Evolutionary conservation across 768 basidiomycete species (phyloP), one percentile per base, ranked within the genome.

Genomic region (Trametes villosa): DNA sequence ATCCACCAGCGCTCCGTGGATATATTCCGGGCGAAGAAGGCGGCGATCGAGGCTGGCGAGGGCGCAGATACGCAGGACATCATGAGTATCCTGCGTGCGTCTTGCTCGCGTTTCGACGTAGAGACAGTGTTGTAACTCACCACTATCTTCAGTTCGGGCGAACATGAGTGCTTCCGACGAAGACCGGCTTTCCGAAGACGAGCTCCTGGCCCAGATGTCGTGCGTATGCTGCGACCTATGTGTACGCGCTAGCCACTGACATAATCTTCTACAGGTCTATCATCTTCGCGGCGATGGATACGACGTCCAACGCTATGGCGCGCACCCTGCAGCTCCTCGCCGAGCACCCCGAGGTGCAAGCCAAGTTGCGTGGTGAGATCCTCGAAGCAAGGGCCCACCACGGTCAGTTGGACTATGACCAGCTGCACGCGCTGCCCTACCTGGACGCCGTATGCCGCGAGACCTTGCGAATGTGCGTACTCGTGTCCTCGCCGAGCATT

Each of bases 81-180:
- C 31, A 73, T 82, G 57, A 81, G 76, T 53, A 72, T 81, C 38
- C 64, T 82, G n/a, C 70, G 81, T 82, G 29, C 15, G 46, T 20
- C 9, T 38, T 3, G 7, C 36, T 30, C 24, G 13, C 9, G 8
- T 9, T 33, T 29, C 15, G 9, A 15, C 31, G 7, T 5, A 30
- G 31, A 24, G 33, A 34, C 31, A 4, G 52, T n/a, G n/a, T n/a
- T n/a, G n/a, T n/a, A n/a, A n/a, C n/a, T n/a, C n/a, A n/a, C n/a
- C n/a, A n/a, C n/a, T 24, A 15, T 9, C 33, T 17, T 20, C 22
- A 82, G 80, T 81, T 60, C 72, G 71, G 60, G 78, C 73, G 17
- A 81, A 80, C 59, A 68, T 73, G 27, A 72, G 76, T 3, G 65
- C 68, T 1, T 41, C 54, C 9, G 64, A 61, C 1, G 57, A 52